phyloP scores from a whole-genome alignment of 768 basidiomycete genomes.

The Pleurotus cornucopiae region DNA sequence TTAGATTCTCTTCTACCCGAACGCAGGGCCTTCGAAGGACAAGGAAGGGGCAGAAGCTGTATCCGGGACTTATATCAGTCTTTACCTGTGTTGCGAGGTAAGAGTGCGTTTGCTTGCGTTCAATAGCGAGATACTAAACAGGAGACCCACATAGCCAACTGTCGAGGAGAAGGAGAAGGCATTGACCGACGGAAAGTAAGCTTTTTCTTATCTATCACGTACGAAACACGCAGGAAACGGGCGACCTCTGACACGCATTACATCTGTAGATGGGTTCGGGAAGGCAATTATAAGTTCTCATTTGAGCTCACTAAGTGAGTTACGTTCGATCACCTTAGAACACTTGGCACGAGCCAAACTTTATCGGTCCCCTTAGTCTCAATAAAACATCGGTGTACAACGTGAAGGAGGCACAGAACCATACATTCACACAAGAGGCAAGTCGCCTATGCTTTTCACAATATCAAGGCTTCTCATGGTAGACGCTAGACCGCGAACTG shows the following conservation, averaged over 20 bases:
- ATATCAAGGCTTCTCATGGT: neutral
- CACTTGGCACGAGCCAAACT: no score
- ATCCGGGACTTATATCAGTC: slow-evolving; percentile 50
- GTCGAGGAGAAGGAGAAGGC: slow-evolving; percentile 68
- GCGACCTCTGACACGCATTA: neutral
- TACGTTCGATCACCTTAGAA: no score
- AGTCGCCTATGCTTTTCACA: neutral
- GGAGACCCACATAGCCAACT: slow-evolving; percentile 51
- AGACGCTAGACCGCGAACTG: slow-evolving; percentile 68
- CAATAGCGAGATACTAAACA: neutral
- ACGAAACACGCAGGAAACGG: neutral
- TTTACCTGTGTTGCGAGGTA: slow-evolving; percentile 83
- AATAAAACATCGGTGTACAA: slow-evolving; percentile 50
- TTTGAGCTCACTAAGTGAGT: slow-evolving; percentile 74
- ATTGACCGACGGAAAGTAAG: slow-evolving; percentile 53
- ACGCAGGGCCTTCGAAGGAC: slow-evolving; percentile 54
- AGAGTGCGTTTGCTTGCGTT: slow-evolving; percentile 14
- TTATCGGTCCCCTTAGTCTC: slow-evolving; percentile 18
- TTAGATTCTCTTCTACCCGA: slow-evolving; percentile 81
- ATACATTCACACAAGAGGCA: slow-evolving; percentile 71
- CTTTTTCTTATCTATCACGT: slow-evolving; percentile 16
- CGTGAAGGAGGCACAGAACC: slow-evolving; percentile 77
- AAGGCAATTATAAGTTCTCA: slow-evolving; percentile 81
- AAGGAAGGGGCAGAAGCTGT: slow-evolving; percentile 44
- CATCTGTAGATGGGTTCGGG: slow-evolving; percentile 67